phyloP scores from a whole-genome alignment of 495 filamentous ascomycete species.

The Neurospora sp. region DNA sequence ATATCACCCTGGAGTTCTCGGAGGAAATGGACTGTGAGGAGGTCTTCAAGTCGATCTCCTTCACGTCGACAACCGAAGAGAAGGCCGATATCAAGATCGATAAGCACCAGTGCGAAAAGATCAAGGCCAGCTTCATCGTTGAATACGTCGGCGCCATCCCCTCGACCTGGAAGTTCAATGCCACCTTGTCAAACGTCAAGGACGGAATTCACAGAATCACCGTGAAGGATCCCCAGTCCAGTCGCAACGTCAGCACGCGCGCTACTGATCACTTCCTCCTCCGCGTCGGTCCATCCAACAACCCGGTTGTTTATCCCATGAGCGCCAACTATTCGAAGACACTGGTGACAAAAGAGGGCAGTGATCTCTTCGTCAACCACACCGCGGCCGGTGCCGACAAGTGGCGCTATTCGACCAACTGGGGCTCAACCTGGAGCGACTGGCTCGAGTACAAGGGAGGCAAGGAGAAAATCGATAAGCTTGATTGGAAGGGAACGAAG shows the following conservation, averaged over 20 bases:
- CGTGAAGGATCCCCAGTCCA: conserved; percentile 44
- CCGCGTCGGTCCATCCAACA: conserved; percentile 36
- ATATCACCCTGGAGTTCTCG: conserved; percentile 52
- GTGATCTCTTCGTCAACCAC: conserved; percentile 42
- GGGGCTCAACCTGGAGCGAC: conserved; percentile 48
- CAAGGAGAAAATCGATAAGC: conserved; percentile 39
- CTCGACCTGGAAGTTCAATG: conserved; percentile 44
- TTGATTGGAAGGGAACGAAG: conserved; percentile 51
- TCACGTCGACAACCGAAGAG: conserved; percentile 46
- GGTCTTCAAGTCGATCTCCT: conserved; percentile 35
- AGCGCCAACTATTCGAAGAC: conserved; percentile 48
- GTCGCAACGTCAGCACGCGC: conserved; percentile 26
- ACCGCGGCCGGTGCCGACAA: conserved; percentile 52
- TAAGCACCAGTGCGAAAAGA: conserved; percentile 15
- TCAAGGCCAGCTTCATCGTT: conserved; percentile 43
- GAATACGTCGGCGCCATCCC: conserved; percentile 38
- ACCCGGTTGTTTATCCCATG: conserved; percentile 48
- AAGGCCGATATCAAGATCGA: conserved; percentile 25
- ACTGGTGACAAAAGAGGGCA: conserved; percentile 31
- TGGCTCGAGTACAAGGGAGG: conserved; percentile 51
- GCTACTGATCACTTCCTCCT: conserved; percentile 41
- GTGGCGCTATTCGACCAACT: conserved; percentile 54
- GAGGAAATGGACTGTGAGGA: conserved; percentile 52
- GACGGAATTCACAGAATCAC: conserved; percentile 57
- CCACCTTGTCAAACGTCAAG: conserved; percentile 30